phyloP scores from a whole-genome alignment of 2,329 filamentous ascomycete genomes.

The Fonsecaea monophora region DNA sequence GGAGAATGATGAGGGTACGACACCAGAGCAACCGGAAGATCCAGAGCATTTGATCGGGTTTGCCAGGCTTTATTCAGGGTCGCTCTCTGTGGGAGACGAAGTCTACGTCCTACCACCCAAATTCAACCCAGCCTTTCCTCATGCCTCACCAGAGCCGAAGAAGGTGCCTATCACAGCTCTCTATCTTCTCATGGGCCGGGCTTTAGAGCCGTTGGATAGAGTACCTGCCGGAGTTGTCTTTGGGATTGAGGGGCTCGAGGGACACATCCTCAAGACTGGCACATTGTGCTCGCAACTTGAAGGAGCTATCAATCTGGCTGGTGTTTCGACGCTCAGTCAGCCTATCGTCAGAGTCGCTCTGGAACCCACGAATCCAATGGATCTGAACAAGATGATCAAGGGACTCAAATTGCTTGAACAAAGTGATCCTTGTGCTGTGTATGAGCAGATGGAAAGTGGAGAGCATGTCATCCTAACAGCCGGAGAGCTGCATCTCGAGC shows the following conservation, averaged over 20 bases:
- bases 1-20: constrained; percentile 58
- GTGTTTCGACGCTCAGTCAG: constrained; percentile 78
- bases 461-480: constrained; percentile 95
- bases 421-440: constrained; percentile 93
- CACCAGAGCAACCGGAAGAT: constrained; percentile 56
- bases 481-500: constrained; percentile 90
- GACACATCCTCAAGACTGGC: constrained; percentile 92
- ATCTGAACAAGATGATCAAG: constrained; percentile 92
- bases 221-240: constrained; percentile 96
- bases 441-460: constrained; percentile 88
- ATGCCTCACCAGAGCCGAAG: constrained; percentile 74
- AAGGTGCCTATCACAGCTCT: constrained; percentile 85
- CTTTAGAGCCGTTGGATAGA: constrained; percentile 78
- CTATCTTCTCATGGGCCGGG: constrained; percentile 95
- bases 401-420: constrained; percentile 88
- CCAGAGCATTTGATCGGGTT: constrained; percentile 93
- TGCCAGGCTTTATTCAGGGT: constrained; percentile 90
- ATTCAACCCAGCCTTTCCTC: constrained; percentile 80
- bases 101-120: constrained; percentile 93
- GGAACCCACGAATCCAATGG: constrained; percentile 88
- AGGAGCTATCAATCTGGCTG: constrained; percentile 88
- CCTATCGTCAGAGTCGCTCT: constrained; percentile 95
- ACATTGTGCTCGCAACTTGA: constrained; percentile 88
- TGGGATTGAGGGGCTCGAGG: constrained; percentile 89
- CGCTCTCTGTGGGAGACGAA: constrained; percentile 83